Conservation (phyloP, 225 moss, liverwort and hornwort genomes). For the Marchantia paleacea region DNA sequence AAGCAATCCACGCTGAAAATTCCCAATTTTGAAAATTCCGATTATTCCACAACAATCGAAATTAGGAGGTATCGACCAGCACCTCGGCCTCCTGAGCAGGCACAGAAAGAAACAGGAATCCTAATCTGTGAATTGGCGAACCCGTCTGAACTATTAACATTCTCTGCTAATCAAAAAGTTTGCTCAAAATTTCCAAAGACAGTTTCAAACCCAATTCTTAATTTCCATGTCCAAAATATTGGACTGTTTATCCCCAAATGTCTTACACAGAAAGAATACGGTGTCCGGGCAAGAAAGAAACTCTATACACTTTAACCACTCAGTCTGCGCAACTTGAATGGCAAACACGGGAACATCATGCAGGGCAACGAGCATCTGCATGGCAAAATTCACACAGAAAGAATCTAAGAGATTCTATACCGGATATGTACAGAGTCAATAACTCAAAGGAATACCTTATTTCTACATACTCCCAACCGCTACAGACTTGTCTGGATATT, state of each 20-base stretch:
- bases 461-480: neutral
- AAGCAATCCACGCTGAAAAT: neutral
- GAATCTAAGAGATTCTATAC: constrained; percentile 13
- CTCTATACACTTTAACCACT: constrained; percentile 27
- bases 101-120: neutral
- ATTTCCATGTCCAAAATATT: neutral
- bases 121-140: neutral
- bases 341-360: constrained; percentile 49
- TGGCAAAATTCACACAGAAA: constrained; percentile 20
- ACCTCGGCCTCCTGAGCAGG: neutral
- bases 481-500: neutral
- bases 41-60: neutral
- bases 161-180: no score
- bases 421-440: constrained; percentile 12
- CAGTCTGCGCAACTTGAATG: constrained; percentile 47
- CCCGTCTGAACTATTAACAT: neutral
- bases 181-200: neutral
- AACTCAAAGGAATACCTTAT: neutral
- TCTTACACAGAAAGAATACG: constrained; percentile 3
- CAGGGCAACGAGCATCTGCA: constrained; percentile 48
- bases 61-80: neutral
- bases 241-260: neutral
- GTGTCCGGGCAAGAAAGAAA: neutral
- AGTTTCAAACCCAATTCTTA: neutral
- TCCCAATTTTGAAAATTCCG: neutral